Base-by-base conservation (phyloP, 805 yeast genomes). In the Myxozyma nipponensis region DNA sequence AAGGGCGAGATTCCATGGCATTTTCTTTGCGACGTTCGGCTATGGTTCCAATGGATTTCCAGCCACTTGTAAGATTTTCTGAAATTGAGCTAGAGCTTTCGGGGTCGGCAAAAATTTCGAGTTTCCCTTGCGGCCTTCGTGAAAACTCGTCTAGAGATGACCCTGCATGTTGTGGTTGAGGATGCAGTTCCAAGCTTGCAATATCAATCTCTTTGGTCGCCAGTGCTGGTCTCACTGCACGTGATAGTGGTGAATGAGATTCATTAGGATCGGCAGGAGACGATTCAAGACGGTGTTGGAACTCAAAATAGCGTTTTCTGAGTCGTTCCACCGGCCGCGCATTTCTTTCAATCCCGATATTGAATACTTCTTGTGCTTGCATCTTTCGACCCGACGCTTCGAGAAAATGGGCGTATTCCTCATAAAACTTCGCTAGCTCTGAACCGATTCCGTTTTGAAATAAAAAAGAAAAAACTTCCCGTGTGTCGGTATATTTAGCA, bases 381-480 rank as follows among this genome's bases (percentile, higher is more conserved):
- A 61, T 58, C 22, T 52, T 39, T 49, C 77, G 74, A 19, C 75
- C 74, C 17, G 66, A 67, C 0, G 70, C 40, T 62, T 85, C 95
- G 49, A 84, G 66, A 50, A 69, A 78, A 28, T 74, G 72, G 1
- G 95, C 86, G 69, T 85, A 87, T 52, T 79, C 84, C 63, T 88
- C 96, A 63, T 89, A 91, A 63, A 77, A 89, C 18, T 80, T 60
- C 0, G 96, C 80, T 44, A 87, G 69, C 36, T 72, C 72, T 30
- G 62, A 63, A 0, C 96, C 98, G 32, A 91, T 86, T 42, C 76
- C 79, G 56, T 83, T 81, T 53, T 82, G 77, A 39, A 82, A 78
- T 67, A 91, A 71, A 62, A 83, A 88, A 4, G 78, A 72, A 64
- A 83, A 89, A 1, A 86, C 72, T 47, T 84, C 90, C 38, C 79